Evolutionary conservation across 2,329 filamentous ascomycete genomes (phyloP).

Genomic region (Trichoderma arundinaceum): DNA sequence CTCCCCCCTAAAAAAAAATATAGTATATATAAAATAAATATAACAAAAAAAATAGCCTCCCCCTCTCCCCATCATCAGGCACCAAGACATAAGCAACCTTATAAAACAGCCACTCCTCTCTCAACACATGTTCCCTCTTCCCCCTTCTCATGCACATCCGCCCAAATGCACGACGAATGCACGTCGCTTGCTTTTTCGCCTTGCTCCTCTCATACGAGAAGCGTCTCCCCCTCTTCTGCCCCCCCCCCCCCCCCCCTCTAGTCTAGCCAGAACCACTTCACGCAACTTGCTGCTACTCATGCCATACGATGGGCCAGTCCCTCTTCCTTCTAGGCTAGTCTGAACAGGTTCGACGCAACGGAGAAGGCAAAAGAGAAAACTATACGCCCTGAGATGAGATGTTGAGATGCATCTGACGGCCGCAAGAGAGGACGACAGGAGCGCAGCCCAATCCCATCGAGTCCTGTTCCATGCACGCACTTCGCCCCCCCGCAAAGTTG

Average conservation of each 20-base stretch:
- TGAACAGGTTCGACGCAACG: neutral
- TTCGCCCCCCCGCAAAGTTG: constrained; percentile 23
- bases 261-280: neutral
- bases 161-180: constrained; percentile 24
- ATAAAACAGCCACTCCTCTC: constrained; percentile 30
- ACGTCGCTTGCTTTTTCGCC: constrained; percentile 14
- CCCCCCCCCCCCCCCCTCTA: neutral
- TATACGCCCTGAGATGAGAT: constrained; percentile 10
- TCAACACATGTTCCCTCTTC: constrained; percentile 30
- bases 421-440: neutral
- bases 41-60: neutral
- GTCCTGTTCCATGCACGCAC: constrained; percentile 20
- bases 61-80: constrained; percentile 22
- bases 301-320: neutral
- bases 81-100: constrained; percentile 29
- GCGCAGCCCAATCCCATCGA: constrained; percentile 5
- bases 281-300: too few relatives aligned
- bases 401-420: constrained; percentile 14
- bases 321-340: neutral
- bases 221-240: neutral
- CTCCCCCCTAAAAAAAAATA: neutral
- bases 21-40: neutral
- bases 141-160: constrained; percentile 30
- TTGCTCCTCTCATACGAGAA: constrained; percentile 19
- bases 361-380: neutral